Percentiles rank a stretch among this genome's conserved stretches.
Conservation (phyloP, 2,329 filamentous ascomycete genomes). For the Diaporthe ilicicola region DNA sequence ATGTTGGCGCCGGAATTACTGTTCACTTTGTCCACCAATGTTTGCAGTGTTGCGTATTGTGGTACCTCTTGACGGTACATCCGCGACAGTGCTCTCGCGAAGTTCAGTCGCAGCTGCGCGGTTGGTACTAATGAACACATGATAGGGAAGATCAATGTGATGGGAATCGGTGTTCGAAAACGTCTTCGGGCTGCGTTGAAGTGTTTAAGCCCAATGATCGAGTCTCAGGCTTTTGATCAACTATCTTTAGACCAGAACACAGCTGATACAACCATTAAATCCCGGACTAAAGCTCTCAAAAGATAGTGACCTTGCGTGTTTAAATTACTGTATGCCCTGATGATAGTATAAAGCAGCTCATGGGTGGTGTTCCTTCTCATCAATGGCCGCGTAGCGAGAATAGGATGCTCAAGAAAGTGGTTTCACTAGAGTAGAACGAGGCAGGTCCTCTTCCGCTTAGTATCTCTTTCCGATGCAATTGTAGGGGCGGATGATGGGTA, state of each 20-base stretch:
- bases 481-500: background rate
- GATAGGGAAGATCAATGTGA: background rate
- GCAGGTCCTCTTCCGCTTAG: background rate
- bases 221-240: background rate
- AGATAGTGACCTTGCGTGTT: background rate
- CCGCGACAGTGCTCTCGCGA: constrained; percentile 33
- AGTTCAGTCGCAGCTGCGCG: constrained; percentile 30
- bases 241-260: background rate
- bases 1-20: background rate
- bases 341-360: background rate
- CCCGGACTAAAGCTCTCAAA: background rate
- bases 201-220: background rate
- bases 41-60: constrained; percentile 35
- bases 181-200: background rate
- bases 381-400: background rate
- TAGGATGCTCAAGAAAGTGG: background rate
- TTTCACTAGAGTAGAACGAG: background rate
- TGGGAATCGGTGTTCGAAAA: background rate
- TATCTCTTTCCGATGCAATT: background rate
- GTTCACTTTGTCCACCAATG: constrained; percentile 28
- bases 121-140: constrained; percentile 12
- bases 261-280: background rate
- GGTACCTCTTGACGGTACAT: constrained; percentile 39
- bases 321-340: background rate
- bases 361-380: no score